Evolutionary conservation across 139 green algal species (phyloP).

Genomic region (Chlamydomonas eustigma): DNA sequence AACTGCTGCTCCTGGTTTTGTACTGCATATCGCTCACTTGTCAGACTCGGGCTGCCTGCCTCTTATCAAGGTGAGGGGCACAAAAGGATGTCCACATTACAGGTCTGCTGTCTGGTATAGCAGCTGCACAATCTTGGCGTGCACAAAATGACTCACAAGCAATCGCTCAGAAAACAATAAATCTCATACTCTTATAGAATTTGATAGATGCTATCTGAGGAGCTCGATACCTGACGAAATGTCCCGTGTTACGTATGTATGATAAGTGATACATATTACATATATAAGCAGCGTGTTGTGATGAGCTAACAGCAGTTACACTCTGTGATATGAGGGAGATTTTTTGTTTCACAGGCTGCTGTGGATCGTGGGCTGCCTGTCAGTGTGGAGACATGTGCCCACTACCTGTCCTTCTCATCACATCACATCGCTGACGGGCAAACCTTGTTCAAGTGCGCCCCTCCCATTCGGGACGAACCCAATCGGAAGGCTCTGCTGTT

Average conservation of each 20-base stretch:
- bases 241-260: too few species aligned
- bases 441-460: conserved; percentile 87
- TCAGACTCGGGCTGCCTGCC: conserved; percentile 42
- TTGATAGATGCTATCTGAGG: too few species aligned
- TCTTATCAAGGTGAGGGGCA: conserved; percentile 42
- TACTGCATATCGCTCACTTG: conserved; percentile 79
- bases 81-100: too few species aligned
- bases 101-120: too few species aligned
- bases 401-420: conserved; percentile 88
- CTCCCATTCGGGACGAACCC: conserved; percentile 56
- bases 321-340: neutral
- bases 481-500: conserved; percentile 62
- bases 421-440: conserved; percentile 64
- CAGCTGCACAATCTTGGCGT: too few species aligned
- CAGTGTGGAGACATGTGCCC: conserved; percentile 85
- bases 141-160: too few species aligned
- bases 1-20: conserved; percentile 41
- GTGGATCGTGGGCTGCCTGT: conserved; percentile 52
- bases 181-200: too few species aligned
- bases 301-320: too few species aligned
- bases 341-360: neutral
- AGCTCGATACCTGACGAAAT: too few species aligned
- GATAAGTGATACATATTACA: too few species aligned
- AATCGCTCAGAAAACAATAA: too few species aligned
- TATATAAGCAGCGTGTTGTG: too few species aligned